Conservation (phyloP, 2,329 filamentous ascomycete genomes). For the Rhynchosporium agropyri region DNA sequence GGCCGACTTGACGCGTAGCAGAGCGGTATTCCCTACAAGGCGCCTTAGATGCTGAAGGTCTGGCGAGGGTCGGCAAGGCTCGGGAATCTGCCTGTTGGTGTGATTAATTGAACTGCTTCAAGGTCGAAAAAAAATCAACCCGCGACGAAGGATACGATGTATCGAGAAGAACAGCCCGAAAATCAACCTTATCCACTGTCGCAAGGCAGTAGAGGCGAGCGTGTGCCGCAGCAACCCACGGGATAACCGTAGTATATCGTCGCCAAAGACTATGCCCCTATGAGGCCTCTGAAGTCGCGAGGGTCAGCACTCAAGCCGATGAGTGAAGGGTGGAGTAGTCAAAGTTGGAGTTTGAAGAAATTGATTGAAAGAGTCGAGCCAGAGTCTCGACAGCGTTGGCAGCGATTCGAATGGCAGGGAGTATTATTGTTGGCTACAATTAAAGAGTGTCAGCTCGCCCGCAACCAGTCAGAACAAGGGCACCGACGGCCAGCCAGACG, state of each 20-base stretch:
- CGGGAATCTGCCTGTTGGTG: constrained; percentile 20
- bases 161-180: constrained; percentile 27
- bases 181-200: constrained; percentile 23
- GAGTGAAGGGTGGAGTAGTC: constrained; percentile 15
- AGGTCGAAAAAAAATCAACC: constrained; percentile 23
- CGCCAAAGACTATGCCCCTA: constrained; percentile 22
- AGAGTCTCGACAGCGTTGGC: constrained; percentile 27
- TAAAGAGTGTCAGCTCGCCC: constrained; percentile 34
- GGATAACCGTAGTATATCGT: constrained; percentile 11
- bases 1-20: constrained; percentile 33
- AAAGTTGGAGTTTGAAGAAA: constrained; percentile 28
- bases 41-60: constrained; percentile 27
- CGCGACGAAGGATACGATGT: constrained; percentile 34
- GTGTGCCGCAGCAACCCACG: constrained; percentile 25
- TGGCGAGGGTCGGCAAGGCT: constrained; percentile 21
- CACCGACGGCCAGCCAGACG: constrained; percentile 24
- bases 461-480: constrained; percentile 25
- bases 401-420: constrained; percentile 23
- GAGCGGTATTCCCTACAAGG: constrained; percentile 26
- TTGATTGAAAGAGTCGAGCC: constrained; percentile 16
- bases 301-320: constrained; percentile 26
- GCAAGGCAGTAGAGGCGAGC: constrained; percentile 25
- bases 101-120: constrained; percentile 17
- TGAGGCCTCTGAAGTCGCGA: constrained; percentile 25
- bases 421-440: constrained; percentile 29